Percentiles rank a stretch among this genome's conserved stretches.
phyloP scores from a whole-genome alignment of 306 rosid species.

The Lagenaria siceraria region DNA sequence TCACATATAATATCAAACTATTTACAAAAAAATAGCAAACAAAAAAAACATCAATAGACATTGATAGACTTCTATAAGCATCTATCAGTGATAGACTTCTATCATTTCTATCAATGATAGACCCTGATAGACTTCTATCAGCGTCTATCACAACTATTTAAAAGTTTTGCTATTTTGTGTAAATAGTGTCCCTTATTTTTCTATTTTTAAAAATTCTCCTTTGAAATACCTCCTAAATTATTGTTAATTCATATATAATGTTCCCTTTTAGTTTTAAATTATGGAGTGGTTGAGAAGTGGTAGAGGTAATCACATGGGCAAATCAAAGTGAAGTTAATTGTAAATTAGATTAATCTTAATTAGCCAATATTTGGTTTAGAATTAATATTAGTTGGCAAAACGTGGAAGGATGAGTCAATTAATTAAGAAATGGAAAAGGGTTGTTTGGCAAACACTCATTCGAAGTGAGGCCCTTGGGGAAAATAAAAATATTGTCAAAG shows the following conservation, averaged over 20 bases:
- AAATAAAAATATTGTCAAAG: too few relatives aligned
- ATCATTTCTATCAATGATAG: too few relatives aligned
- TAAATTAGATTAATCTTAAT: background rate
- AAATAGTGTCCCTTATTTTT: too few relatives aligned
- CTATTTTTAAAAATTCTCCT: background rate
- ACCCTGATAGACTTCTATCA: too few relatives aligned
- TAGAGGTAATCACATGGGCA: background rate
- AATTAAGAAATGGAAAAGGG: background rate
- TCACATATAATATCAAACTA: too few relatives aligned
- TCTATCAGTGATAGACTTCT: too few relatives aligned
- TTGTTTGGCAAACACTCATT: background rate
- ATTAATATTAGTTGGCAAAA: background rate
- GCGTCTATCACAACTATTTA: too few relatives aligned
- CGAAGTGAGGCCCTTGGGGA: background rate
- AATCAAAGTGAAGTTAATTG: background rate
- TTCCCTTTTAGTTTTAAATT: background rate
- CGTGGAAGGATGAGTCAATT: background rate
- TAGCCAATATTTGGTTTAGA: background rate
- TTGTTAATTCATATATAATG: background rate
- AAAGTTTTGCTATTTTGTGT: too few relatives aligned
- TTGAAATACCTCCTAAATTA: background rate
- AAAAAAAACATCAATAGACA: too few relatives aligned
- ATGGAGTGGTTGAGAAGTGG: background rate
- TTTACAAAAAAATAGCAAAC: too few relatives aligned
- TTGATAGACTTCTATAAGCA: too few relatives aligned